Conservation (phyloP, 148 eudicot genomes). For the Rhododendron williamsianum region DNA sequence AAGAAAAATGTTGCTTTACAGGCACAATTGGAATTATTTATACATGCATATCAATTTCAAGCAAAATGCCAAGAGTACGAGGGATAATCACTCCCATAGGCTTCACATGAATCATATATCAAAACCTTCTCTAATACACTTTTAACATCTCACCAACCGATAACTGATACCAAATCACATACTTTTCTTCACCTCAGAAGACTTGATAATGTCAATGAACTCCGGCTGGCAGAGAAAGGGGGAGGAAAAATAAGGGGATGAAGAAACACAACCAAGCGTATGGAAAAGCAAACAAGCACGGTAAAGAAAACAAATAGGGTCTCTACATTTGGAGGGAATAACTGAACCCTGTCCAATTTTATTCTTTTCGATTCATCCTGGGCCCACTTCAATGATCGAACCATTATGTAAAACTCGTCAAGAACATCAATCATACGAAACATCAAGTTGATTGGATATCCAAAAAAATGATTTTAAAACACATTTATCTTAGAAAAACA, state of each 20-base stretch:
- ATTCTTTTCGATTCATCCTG: too few relatives aligned
- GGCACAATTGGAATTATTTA: background rate
- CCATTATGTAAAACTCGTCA: background rate
- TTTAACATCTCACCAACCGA: constrained; percentile 9
- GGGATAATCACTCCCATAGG: background rate
- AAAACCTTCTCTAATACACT: constrained; percentile 14
- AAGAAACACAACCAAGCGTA: background rate
- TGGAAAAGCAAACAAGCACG: background rate
- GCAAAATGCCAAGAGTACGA: background rate
- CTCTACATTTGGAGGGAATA: constrained; percentile 16
- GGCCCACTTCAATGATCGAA: background rate
- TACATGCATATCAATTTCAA: background rate
- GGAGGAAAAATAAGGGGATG: background rate
- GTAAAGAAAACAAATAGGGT: constrained; percentile 19
- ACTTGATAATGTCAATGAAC: constrained; percentile 83
- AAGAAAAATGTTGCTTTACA: background rate
- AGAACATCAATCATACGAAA: background rate
- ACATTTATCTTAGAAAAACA: too few relatives aligned
- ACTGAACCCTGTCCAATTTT: too few relatives aligned
- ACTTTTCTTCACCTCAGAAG: constrained; percentile 72
- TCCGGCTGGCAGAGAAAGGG: constrained; percentile 50
- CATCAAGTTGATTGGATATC: background rate
- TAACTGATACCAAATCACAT: constrained; percentile 23
- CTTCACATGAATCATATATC: background rate
- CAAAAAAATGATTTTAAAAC: too few relatives aligned